Conservation (phyloP, 768 basidiomycete species). For the Suillus paluster region DNA sequence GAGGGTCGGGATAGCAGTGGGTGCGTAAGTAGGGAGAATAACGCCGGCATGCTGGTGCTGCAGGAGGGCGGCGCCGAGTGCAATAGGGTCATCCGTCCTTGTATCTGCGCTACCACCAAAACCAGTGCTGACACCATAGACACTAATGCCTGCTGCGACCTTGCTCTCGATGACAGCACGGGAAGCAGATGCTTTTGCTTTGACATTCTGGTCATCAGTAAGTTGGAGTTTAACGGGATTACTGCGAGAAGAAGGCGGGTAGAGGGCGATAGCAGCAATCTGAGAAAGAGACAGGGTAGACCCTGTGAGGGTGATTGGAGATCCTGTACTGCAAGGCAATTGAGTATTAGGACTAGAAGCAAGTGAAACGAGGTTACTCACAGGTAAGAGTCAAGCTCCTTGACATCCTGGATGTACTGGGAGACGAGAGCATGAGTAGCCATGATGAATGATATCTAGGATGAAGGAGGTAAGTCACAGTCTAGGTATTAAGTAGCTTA, state of each 20-base stretch:
- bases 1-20: constrained; percentile 6
- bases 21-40: constrained; percentile 55
- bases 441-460: constrained; percentile 11
- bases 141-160: constrained; percentile 65
- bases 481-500: not conserved
- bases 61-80: constrained; percentile 81
- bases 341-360: constrained; percentile 5
- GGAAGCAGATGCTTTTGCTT: constrained; percentile 61
- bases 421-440: constrained; percentile 43
- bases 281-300: constrained; percentile 74
- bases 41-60: constrained; percentile 85
- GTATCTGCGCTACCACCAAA: constrained; percentile 92
- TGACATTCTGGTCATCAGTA: constrained; percentile 33
- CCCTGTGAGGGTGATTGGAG: constrained; percentile 68
- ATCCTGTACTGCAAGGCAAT: constrained; percentile 53
- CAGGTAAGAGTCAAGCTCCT: constrained; percentile 70
- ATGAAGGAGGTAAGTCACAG: not conserved
- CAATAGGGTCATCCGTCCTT: constrained; percentile 71
- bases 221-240: constrained; percentile 25
- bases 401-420: constrained; percentile 60
- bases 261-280: constrained; percentile 76
- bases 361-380: constrained; percentile 38
- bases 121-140: constrained; percentile 86
- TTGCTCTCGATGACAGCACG: constrained; percentile 69
- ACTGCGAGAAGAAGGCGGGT: constrained; percentile 46